These are phyloP conservation scores for Coemansia sp. DNA, from an alignment of 192 early-diverging fungal species.

Conservation along the genomic window DNA sequence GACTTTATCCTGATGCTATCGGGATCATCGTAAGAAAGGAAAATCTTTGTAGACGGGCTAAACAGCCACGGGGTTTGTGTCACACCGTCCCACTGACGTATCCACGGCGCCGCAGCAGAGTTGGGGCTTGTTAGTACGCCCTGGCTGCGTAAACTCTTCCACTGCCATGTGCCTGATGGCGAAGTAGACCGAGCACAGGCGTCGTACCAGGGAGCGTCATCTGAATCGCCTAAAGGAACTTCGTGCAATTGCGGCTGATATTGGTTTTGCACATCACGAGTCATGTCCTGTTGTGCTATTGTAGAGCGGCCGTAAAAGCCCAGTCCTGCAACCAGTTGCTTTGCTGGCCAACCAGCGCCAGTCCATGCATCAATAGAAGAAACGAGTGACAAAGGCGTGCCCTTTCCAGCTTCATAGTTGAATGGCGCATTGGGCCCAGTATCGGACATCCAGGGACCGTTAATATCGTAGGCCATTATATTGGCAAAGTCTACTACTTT, in stretches of 20 bases:
- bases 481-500: constrained; percentile 65
- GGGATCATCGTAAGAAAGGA: constrained; percentile 71
- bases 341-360: constrained; percentile 60
- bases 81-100: constrained; percentile 61
- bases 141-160: constrained; percentile 60
- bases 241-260: constrained; percentile 24
- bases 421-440: constrained; percentile 69
- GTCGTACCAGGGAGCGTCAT: constrained; percentile 62
- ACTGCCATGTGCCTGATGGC: constrained; percentile 67
- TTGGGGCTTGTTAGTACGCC: constrained; percentile 48
- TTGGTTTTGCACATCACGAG: constrained; percentile 23
- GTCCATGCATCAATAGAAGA: constrained; percentile 63
- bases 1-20: constrained; percentile 61
- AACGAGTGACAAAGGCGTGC: constrained; percentile 45
- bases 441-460: constrained; percentile 57
- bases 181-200: constrained; percentile 50
- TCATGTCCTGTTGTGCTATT: constrained; percentile 39
- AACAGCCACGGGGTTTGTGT: constrained; percentile 74
- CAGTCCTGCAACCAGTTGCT: constrained; percentile 63
- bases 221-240: constrained; percentile 56
- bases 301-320: constrained; percentile 65
- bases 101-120: constrained; percentile 62
- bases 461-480: constrained; percentile 69
- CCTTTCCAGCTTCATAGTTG: constrained; percentile 32
- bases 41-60: constrained; percentile 58